phyloP scores from a whole-genome alignment of 2,329 filamentous ascomycete species.

The Helotiales sp. region DNA sequence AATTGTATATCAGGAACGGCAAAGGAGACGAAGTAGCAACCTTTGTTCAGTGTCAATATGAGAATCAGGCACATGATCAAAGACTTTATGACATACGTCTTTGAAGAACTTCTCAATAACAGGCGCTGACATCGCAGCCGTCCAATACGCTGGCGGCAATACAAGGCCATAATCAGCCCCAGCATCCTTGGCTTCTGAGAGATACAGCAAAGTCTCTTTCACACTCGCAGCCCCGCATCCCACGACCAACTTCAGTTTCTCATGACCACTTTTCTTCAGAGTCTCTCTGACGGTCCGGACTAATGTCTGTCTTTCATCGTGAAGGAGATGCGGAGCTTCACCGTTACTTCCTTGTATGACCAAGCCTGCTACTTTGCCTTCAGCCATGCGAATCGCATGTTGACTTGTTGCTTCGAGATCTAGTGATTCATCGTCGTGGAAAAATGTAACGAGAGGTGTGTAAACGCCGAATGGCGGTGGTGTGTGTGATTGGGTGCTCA shows the following conservation, averaged over 20 bases:
- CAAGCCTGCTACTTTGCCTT: slow-evolving; percentile 64
- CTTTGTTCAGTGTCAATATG: neutral
- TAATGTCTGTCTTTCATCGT: slow-evolving; percentile 62
- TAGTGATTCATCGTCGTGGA: slow-evolving; percentile 53
- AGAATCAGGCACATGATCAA: neutral
- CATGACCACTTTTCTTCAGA: slow-evolving; percentile 56
- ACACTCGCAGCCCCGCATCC: slow-evolving; percentile 69
- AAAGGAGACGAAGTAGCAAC: slow-evolving; percentile 51
- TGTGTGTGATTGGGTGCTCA: neutral
- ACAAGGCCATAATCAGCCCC: slow-evolving; percentile 69
- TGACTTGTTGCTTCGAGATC: slow-evolving; percentile 52
- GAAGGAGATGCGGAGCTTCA: slow-evolving; percentile 69
- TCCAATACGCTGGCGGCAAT: slow-evolving; percentile 70
- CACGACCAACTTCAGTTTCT: slow-evolving; percentile 63
- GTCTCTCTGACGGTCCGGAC: slow-evolving; percentile 62
- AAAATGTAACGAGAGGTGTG: slow-evolving; percentile 64
- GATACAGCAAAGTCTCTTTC: slow-evolving; percentile 65
- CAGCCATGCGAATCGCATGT: slow-evolving; percentile 58
- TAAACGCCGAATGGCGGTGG: slow-evolving; percentile 48
- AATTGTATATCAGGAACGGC: slow-evolving; percentile 65
- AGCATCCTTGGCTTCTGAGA: slow-evolving; percentile 60
- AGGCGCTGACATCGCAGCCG: slow-evolving; percentile 56
- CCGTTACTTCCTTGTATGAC: slow-evolving; percentile 73
- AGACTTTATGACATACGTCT: slow-evolving; percentile 36
- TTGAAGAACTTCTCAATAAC: slow-evolving; percentile 61